phyloP scores from a whole-genome alignment of 1,284 basidiomycete species.

The Pseudozyma hubeiensis region DNA sequence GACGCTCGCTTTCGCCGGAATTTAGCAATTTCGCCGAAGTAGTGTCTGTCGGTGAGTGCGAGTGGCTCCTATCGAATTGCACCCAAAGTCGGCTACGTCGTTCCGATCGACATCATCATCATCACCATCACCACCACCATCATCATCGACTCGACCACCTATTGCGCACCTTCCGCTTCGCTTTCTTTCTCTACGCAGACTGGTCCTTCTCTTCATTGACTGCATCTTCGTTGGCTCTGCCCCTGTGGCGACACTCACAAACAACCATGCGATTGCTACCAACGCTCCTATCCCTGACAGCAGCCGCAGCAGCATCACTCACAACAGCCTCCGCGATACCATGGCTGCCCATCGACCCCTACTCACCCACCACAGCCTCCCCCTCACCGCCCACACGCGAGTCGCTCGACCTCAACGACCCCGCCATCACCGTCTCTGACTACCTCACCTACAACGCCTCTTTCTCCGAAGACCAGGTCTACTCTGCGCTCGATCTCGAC shows the following conservation, averaged over 20 bases:
- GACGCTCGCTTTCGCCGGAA: too few species aligned
- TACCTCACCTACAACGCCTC: constrained; percentile 32
- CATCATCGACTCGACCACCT: neutral
- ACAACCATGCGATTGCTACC: constrained; percentile 25
- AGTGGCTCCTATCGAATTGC: too few species aligned
- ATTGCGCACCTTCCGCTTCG: too few species aligned
- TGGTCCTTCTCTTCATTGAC: too few species aligned
- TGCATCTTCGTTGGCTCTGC: too few species aligned
- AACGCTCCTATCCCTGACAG: too few species aligned
- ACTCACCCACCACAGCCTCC: constrained; percentile 7
- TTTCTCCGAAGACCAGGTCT: constrained; percentile 45
- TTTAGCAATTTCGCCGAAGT: too few species aligned
- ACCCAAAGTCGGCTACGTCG: too few species aligned
- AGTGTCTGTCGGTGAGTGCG: too few species aligned
- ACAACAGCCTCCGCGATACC: constrained; percentile 7
- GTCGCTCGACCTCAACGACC: constrained; percentile 33
- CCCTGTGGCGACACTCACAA: neutral
- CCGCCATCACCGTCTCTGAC: constrained; percentile 22
- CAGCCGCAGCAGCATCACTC: constrained; percentile 5
- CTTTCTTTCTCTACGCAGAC: too few species aligned
- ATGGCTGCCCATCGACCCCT: constrained; percentile 30
- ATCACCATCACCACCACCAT: too few species aligned
- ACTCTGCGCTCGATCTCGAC: constrained; percentile 43
- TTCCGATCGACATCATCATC: too few species aligned
- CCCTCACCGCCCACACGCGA: constrained; percentile 17